phyloP scores from a whole-genome alignment of 176 grass and related monocot genomes.

The Juncus effusus region DNA sequence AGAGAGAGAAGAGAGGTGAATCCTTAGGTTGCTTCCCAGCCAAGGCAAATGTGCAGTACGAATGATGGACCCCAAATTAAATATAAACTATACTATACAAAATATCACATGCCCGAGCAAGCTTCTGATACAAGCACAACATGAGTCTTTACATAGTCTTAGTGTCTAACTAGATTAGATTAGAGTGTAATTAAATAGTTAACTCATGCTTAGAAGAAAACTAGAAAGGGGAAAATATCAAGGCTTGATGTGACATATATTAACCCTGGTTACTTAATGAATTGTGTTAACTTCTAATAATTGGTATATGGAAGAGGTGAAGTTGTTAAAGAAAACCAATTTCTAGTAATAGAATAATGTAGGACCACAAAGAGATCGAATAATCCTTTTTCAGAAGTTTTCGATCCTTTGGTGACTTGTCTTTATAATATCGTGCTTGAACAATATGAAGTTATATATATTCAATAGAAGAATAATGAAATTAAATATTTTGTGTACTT shows the following conservation, averaged over 20 bases:
- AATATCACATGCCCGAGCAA: slow-evolving; percentile 64
- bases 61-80: slow-evolving; percentile 74
- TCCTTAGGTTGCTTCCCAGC: slow-evolving; percentile 73
- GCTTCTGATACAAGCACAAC: slow-evolving; percentile 59
- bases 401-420: not conserved
- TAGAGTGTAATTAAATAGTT: not conserved
- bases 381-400: slow-evolving; percentile 13
- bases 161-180: not conserved
- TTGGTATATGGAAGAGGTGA: slow-evolving; percentile 19
- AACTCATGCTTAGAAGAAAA: not conserved
- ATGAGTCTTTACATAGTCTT: slow-evolving; percentile 27
- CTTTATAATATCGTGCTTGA: not conserved
- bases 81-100: slow-evolving; percentile 45
- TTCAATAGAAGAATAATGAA: too few relatives aligned
- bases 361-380: slow-evolving; percentile 6
- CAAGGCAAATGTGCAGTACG: slow-evolving; percentile 91
- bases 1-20: slow-evolving; percentile 31
- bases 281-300: slow-evolving; percentile 12
- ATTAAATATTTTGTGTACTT: too few relatives aligned
- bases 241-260: too few relatives aligned
- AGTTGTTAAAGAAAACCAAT: slow-evolving; percentile 28
- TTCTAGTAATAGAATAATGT: slow-evolving; percentile 30
- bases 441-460: too few relatives aligned
- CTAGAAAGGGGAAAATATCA: too few relatives aligned
- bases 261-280: slow-evolving; percentile 2